These are phyloP conservation scores for Solanum bulbocastanum DNA, from an alignment of 257 asterid species.

Conservation along the genomic window DNA sequence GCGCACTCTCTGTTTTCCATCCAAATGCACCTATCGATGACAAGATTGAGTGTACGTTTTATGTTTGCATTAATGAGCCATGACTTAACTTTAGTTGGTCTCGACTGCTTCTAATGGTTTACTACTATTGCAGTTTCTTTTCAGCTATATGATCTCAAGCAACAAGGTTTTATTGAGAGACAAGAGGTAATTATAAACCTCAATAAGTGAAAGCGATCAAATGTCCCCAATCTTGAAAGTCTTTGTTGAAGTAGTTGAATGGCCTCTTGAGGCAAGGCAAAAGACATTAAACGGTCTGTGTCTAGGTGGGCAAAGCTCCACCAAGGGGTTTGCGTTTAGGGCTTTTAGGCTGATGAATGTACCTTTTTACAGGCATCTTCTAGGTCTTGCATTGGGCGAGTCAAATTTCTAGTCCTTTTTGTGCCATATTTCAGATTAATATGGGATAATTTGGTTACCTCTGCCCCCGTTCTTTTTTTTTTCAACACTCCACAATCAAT, in stretches of 20 bases:
- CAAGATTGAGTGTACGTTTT: constrained; percentile 73
- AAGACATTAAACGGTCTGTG: neutral
- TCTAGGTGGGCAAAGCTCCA: neutral
- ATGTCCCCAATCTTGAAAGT: neutral
- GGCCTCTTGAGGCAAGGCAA: neutral
- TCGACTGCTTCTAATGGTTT: neutral
- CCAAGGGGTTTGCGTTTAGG: neutral
- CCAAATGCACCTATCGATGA: constrained; percentile 97
- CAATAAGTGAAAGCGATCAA: neutral
- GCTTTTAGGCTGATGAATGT: neutral
- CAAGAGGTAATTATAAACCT: constrained; percentile 68
- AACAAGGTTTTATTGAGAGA: constrained; percentile 95
- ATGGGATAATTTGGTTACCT: neutral
- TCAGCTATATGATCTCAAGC: constrained; percentile 98
- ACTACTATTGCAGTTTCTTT: constrained; percentile 71
- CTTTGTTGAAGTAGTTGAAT: neutral
- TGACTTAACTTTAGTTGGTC: neutral
- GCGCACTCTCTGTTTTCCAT: constrained; percentile 97
- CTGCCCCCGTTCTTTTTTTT: neutral
- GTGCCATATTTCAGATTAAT: neutral
- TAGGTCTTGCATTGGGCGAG: neutral
- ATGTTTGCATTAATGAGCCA: neutral
- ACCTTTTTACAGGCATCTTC: neutral
- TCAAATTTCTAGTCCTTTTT: neutral
- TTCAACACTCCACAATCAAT: neutral